Percentiles rank a stretch among this genome's conserved stretches.
Evolutionary conservation across 345 rosid genomes (phyloP).

Genomic region (Citrus trifoliata): DNA sequence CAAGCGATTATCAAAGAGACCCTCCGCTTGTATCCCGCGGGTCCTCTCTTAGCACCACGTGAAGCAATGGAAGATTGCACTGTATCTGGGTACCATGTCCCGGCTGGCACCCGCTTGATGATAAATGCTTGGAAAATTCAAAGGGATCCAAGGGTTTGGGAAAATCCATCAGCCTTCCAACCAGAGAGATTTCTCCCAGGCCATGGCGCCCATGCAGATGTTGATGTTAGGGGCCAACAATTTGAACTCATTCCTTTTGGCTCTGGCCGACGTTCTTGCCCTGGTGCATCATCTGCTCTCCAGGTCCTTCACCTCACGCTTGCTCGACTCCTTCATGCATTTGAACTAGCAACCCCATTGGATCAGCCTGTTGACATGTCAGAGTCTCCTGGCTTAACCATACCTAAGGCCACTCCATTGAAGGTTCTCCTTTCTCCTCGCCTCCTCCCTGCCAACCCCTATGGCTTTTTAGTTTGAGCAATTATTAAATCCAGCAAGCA

Average conservation of each 20-base stretch:
- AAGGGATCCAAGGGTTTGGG: constrained; percentile 36
- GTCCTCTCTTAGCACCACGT: constrained; percentile 51
- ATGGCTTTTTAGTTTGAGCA: background rate
- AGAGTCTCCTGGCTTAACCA: constrained; percentile 33
- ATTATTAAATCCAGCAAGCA: too few species aligned
- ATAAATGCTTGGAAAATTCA: constrained; percentile 56
- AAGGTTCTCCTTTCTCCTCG: constrained; percentile 41
- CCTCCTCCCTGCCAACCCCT: constrained; percentile 13
- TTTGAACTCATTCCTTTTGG: constrained; percentile 51
- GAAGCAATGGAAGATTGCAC: constrained; percentile 51
- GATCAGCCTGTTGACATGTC: constrained; percentile 21
- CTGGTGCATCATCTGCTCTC: constrained; percentile 35
- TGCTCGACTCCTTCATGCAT: constrained; percentile 44
- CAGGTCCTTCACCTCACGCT: constrained; percentile 37
- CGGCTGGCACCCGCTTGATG: constrained; percentile 41
- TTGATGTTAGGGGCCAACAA: constrained; percentile 43
- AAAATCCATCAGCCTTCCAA: constrained; percentile 34
- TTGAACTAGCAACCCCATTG: constrained; percentile 26
- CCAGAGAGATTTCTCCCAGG: constrained; percentile 50
- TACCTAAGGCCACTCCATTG: constrained; percentile 43
- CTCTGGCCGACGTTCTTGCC: constrained; percentile 48
- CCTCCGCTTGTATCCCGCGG: constrained; percentile 57
- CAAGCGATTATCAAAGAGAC: constrained; percentile 66
- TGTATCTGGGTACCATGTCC: constrained; percentile 36
- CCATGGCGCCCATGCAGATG: constrained; percentile 6